phyloP scores from a whole-genome alignment of 2,329 filamentous ascomycete species.

The Bisporella sp. region DNA sequence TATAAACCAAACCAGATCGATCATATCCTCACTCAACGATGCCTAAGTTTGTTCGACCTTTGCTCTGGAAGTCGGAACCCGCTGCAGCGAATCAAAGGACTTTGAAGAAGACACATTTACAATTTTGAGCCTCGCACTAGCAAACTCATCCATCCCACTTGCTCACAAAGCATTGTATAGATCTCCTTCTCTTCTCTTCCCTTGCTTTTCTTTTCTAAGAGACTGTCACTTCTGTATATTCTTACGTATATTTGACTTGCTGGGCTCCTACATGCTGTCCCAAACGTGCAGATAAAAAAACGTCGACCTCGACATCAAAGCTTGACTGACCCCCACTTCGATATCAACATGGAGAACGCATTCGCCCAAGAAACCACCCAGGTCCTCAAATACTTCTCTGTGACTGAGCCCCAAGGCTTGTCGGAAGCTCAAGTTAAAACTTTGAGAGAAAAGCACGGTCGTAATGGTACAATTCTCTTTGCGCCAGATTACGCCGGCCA shows the following conservation, averaged over 20 bases:
- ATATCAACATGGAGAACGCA: conserved; percentile 51
- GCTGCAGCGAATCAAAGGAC: no score
- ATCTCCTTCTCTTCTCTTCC: no score
- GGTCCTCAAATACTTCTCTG: conserved; percentile 52
- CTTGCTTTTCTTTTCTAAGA: no score
- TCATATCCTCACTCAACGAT: no score
- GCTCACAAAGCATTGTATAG: background rate
- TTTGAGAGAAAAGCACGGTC: conserved; percentile 52
- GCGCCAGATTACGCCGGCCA: conserved; percentile 5
- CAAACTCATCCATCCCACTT: no score
- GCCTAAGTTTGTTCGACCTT: no score
- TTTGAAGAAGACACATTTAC: no score
- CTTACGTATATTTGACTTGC: background rate
- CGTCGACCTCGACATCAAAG: no score
- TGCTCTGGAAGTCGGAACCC: no score
- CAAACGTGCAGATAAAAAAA: background rate
- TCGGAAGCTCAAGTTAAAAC: conserved; percentile 50
- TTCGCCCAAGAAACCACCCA: conserved; percentile 50
- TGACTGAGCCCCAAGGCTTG: conserved; percentile 48
- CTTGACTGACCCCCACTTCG: background rate
- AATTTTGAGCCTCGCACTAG: no score
- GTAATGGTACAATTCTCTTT: conserved; percentile 49
- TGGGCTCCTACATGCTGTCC: conserved; percentile 2
- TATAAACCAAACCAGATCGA: no score
- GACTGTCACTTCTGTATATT: no score